Evolutionary conservation across 2,329 filamentous ascomycete genomes (phyloP).

Genomic region (Blastomyces gilchristii): DNA sequence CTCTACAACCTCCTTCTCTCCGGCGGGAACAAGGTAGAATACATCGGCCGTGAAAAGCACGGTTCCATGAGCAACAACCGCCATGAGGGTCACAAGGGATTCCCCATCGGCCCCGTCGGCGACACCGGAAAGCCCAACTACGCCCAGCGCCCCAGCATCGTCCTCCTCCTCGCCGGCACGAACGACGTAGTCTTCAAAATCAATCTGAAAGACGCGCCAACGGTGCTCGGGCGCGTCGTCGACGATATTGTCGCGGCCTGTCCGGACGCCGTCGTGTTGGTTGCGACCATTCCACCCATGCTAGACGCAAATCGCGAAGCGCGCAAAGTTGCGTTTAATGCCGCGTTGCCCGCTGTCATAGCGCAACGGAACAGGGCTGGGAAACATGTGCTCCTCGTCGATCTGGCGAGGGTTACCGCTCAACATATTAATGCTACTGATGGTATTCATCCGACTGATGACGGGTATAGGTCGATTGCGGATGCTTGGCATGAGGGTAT

Average conservation of each 20-base stretch:
- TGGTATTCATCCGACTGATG: constrained; percentile 8
- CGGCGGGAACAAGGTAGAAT: constrained; percentile 13
- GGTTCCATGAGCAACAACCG: constrained; percentile 24
- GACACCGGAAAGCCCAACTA: constrained; percentile 15
- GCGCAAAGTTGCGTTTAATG: constrained; percentile 2
- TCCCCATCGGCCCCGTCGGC: constrained; percentile 24
- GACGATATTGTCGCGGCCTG: constrained; percentile 23
- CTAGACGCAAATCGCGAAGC: constrained; percentile 1
- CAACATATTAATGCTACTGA: constrained; percentile 5
- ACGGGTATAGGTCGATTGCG: constrained; percentile 6
- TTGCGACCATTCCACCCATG: constrained; percentile 28
- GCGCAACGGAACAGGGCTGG: not conserved
- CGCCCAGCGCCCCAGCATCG: constrained; percentile 22
- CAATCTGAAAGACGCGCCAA: constrained; percentile 23
- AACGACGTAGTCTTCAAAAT: constrained; percentile 23
- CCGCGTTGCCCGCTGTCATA: constrained; percentile 1
- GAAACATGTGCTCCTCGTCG: constrained; percentile 7
- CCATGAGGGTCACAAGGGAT: constrained; percentile 13
- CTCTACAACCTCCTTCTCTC: constrained; percentile 22
- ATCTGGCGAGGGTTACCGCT: constrained; percentile 4
- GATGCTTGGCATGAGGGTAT: constrained; percentile 7
- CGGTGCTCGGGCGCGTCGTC: constrained; percentile 25
- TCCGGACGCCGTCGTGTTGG: constrained; percentile 27
- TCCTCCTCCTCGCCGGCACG: constrained; percentile 27
- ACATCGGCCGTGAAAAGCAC: constrained; percentile 7